A percentile compares a stretch with the other conserved stretches of the same genome.
These are phyloP conservation scores for Umbellularia californica DNA, from an alignment of 164 flowering plant species.

Conservation along the genomic window DNA sequence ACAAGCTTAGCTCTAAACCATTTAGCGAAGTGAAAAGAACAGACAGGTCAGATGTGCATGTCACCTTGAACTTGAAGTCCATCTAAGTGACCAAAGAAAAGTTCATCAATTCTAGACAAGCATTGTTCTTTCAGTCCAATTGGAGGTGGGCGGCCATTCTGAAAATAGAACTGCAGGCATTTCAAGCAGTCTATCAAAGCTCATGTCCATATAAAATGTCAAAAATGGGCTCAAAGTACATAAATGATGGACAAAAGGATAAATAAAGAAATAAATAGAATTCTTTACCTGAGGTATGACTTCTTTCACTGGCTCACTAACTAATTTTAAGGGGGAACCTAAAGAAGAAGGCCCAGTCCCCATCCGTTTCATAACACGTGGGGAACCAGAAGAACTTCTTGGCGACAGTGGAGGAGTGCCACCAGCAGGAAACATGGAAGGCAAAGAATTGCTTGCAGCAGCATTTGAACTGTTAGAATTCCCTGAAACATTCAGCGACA, in stretches of 20 bases:
- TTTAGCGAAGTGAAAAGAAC: not conserved
- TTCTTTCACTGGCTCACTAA: constrained; percentile 79
- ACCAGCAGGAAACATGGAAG: constrained; percentile 98
- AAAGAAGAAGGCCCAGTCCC: constrained; percentile 70
- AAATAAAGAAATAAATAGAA: too few species aligned
- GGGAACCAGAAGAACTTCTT: constrained; percentile 91
- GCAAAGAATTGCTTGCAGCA: constrained; percentile 58
- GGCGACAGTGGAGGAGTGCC: constrained; percentile 99
- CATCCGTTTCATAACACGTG: constrained; percentile 69
- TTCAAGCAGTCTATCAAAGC: constrained; percentile 8
- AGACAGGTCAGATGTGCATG: constrained; percentile 3
- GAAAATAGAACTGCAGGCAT: constrained; percentile 85
- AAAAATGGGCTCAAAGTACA: not conserved
- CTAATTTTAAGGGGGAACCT: constrained; percentile 83
- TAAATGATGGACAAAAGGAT: too few species aligned
- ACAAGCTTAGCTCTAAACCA: not conserved
- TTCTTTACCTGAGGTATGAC: constrained; percentile 80
- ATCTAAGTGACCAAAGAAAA: constrained; percentile 65
- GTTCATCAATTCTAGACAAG: constrained; percentile 53
- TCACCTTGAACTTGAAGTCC: constrained; percentile 81
- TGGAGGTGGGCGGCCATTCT: constrained; percentile 91
- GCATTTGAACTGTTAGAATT: constrained; percentile 51
- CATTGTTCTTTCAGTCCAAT: constrained; percentile 71
- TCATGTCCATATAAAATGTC: not conserved
- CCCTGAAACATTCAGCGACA: constrained; percentile 52